Conservation (phyloP, 2,329 filamentous ascomycete genomes). For the Fusarium oligoseptatum region DNA sequence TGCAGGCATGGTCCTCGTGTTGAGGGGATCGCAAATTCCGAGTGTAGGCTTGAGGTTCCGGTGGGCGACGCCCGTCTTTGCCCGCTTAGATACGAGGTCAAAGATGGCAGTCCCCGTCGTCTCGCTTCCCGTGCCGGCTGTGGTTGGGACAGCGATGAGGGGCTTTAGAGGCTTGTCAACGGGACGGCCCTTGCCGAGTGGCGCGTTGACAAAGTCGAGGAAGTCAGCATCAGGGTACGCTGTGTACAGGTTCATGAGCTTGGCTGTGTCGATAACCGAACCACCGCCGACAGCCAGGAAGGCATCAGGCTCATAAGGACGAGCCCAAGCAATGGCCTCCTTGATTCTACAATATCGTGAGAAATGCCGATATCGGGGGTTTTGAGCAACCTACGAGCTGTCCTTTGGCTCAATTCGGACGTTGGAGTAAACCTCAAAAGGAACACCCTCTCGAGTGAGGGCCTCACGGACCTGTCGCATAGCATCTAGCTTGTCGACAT, state of each 20-base stretch:
- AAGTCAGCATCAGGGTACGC: constrained; percentile 93
- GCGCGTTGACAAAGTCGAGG: constrained; percentile 97
- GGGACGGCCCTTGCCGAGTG: constrained; percentile 86
- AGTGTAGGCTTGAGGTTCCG: constrained; percentile 95
- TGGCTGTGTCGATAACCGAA: constrained; percentile 97
- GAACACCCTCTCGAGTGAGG: constrained; percentile 81
- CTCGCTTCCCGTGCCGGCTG: constrained; percentile 88
- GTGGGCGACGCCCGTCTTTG: constrained; percentile 97
- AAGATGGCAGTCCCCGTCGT: constrained; percentile 99
- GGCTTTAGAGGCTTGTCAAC: constrained; percentile 79
- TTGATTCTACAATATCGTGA: constrained; percentile 71
- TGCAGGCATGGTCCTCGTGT: constrained; percentile 95
- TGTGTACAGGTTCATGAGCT: constrained; percentile 97
- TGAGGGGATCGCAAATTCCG: constrained; percentile 87
- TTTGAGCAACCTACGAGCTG: constrained; percentile 73
- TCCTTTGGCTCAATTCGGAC: constrained; percentile 94
- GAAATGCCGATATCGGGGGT: not conserved
- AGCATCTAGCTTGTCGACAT: constrained; percentile 84
- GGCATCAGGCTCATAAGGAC: constrained; percentile 84
- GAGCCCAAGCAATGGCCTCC: constrained; percentile 89
- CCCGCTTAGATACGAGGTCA: constrained; percentile 88
- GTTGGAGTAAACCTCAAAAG: constrained; percentile 84
- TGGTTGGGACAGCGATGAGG: constrained; percentile 86
- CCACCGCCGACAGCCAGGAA: constrained; percentile 92
- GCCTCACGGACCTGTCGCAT: constrained; percentile 92